phyloP scores from a whole-genome alignment of 345 rosid species.

The Murraya koenigii region DNA sequence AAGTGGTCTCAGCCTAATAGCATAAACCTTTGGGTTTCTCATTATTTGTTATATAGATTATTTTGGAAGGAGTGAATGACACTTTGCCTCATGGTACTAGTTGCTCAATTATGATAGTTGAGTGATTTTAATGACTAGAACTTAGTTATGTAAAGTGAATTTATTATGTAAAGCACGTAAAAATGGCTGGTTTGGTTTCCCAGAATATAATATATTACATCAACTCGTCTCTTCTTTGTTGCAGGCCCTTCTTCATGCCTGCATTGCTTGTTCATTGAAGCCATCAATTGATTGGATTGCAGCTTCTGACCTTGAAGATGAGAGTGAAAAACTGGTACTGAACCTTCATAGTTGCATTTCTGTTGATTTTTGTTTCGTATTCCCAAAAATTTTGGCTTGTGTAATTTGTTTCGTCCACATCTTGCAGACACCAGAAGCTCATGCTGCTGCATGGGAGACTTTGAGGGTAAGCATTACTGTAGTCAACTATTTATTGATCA shows the following conservation, averaged over 20 bases:
- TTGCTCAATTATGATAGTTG: constrained; percentile 8
- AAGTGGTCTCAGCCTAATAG: background rate
- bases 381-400: background rate
- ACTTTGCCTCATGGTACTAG: background rate
- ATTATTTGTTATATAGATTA: background rate
- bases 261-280: constrained; percentile 82
- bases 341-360: constrained; percentile 8
- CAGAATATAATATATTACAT: constrained; percentile 1
- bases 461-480: constrained; percentile 53
- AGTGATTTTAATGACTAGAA: background rate
- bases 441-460: constrained; percentile 84
- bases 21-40: background rate
- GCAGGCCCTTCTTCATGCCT: constrained; percentile 97
- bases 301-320: constrained; percentile 97
- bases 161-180: background rate
- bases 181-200: constrained; percentile 2
- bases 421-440: constrained; percentile 76
- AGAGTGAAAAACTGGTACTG: constrained; percentile 60
- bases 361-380: background rate
- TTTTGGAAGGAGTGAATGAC: background rate
- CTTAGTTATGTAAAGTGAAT: background rate
- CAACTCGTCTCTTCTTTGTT: constrained; percentile 11
- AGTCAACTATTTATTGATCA: background rate
- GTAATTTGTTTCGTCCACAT: constrained; percentile 7
- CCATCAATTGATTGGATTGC: constrained; percentile 91